phyloP scores from a whole-genome alignment of 768 basidiomycete species.

The Kwoniella botswanensis region DNA sequence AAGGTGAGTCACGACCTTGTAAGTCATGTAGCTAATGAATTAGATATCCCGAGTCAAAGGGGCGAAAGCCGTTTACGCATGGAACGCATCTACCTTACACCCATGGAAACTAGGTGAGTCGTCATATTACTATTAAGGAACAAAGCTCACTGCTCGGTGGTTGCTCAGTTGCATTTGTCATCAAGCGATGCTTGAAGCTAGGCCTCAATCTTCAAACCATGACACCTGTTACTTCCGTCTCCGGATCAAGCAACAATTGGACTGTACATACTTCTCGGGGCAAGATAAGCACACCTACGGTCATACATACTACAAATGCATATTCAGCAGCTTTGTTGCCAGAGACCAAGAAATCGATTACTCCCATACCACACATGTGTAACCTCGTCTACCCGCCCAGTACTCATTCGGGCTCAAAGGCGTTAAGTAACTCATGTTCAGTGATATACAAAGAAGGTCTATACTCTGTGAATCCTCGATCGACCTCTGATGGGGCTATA shows the following conservation, averaged over 20 bases:
- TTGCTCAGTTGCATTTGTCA: slow-evolving; percentile 28
- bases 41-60: slow-evolving; percentile 20
- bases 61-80: slow-evolving; percentile 30
- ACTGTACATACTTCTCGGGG: slow-evolving; percentile 70
- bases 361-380: slow-evolving; percentile 55
- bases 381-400: slow-evolving; percentile 60
- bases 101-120: slow-evolving; percentile 37
- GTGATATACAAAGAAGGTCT: slow-evolving; percentile 26
- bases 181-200: slow-evolving; percentile 29
- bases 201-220: slow-evolving; percentile 35
- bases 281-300: slow-evolving; percentile 64
- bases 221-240: slow-evolving; percentile 53
- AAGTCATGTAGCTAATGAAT: not conserved
- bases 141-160: not conserved
- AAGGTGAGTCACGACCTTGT: slow-evolving; percentile 25
- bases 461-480: slow-evolving; percentile 35
- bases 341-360: slow-evolving; percentile 59
- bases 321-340: slow-evolving; percentile 79
- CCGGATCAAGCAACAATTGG: slow-evolving; percentile 59
- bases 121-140: not conserved
- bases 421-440: slow-evolving; percentile 32
- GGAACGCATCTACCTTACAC: slow-evolving; percentile 41
- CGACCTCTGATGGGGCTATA: slow-evolving; percentile 20
- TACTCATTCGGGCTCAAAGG: slow-evolving; percentile 39
- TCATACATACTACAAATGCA: slow-evolving; percentile 86